phyloP scores from a whole-genome alignment of 192 early-diverging fungal genomes.

The Kickxella alabastrina region DNA sequence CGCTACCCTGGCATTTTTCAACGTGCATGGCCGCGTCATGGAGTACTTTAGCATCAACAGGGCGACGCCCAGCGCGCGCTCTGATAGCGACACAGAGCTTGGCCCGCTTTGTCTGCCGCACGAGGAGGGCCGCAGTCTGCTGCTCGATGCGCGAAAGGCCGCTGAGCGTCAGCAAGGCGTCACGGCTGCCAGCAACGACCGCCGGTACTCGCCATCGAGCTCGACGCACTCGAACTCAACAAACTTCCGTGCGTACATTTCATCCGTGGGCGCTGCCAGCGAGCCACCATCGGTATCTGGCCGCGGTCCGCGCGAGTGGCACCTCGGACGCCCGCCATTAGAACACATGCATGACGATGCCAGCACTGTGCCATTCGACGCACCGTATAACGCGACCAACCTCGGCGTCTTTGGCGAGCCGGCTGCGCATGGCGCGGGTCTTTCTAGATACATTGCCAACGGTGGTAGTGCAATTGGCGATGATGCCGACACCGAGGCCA shows the following conservation, averaged over 20 bases:
- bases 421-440: neutral
- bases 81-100: slow-evolving; percentile 29
- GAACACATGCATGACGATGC: slow-evolving; percentile 24
- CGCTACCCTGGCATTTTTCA: slow-evolving; percentile 68
- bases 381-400: neutral
- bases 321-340: slow-evolving; percentile 37
- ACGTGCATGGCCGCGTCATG: slow-evolving; percentile 79
- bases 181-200: neutral
- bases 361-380: neutral
- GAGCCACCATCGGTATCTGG: neutral
- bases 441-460: slow-evolving; percentile 8
- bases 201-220: slow-evolving; percentile 29
- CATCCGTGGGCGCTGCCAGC: slow-evolving; percentile 6
- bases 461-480: slow-evolving; percentile 1
- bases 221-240: slow-evolving; percentile 10
- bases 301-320: slow-evolving; percentile 43
- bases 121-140: slow-evolving; percentile 46
- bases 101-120: slow-evolving; percentile 36
- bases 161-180: slow-evolving; percentile 45
- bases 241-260: slow-evolving; percentile 14
- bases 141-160: slow-evolving; percentile 39
- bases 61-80: slow-evolving; percentile 6
- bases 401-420: slow-evolving; percentile 2
- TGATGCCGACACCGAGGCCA: slow-evolving; percentile 3
- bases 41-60: slow-evolving; percentile 55